These are phyloP conservation scores for Citrullus mucosospermus DNA, from an alignment of 306 rosid genomes.

Conservation along the genomic window DNA sequence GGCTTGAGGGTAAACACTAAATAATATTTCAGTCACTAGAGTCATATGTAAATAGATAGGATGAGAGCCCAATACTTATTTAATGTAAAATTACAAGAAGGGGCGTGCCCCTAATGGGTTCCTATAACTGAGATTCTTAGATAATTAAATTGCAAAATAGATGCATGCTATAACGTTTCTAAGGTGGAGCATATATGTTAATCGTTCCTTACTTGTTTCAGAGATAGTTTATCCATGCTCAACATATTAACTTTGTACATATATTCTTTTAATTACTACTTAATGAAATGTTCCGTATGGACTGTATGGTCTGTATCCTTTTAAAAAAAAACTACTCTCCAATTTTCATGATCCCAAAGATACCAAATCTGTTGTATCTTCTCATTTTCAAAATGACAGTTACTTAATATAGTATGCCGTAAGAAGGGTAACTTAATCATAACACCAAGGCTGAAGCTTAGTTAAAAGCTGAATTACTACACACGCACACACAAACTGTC, in stretches of 20 bases:
- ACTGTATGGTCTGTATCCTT: no score
- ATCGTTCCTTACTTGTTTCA: neutral
- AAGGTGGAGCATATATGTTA: neutral
- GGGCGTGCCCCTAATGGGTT: neutral
- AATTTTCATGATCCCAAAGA: no score
- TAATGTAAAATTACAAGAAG: neutral
- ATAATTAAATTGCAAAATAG: neutral
- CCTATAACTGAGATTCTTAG: neutral
- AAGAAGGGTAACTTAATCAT: no score
- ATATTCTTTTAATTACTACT: neutral
- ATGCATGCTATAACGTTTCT: neutral
- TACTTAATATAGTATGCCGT: no score
- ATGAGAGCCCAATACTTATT: neutral
- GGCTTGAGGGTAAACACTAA: neutral
- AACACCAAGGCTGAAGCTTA: no score
- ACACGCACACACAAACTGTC: no score
- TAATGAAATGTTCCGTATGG: no score
- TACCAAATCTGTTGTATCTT: no score
- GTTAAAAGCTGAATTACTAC: no score
- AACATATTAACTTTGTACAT: neutral
- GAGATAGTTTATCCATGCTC: neutral
- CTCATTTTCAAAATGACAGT: no score
- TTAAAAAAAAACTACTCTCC: no score
- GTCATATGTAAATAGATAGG: neutral
- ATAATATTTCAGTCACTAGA: neutral